Conservation (phyloP, 106 monocot genomes). For the Ottelia alismoides region DNA sequence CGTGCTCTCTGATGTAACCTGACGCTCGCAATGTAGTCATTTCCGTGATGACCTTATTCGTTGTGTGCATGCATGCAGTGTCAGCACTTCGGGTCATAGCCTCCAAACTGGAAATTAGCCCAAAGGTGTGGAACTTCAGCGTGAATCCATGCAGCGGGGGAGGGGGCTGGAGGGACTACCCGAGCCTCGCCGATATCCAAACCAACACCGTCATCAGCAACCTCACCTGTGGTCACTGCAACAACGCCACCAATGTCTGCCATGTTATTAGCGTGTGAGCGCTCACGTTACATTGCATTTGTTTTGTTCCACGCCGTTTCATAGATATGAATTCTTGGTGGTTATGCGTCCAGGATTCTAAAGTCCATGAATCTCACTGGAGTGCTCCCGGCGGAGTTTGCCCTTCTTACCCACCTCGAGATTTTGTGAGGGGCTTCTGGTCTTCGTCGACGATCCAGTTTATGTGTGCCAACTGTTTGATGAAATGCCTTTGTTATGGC, state of each 20-base stretch:
- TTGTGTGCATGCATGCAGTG: too few relatives aligned
- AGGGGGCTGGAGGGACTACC: background rate
- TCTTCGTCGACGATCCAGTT: background rate
- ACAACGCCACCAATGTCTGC: conserved; percentile 4
- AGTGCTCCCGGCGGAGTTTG: conserved; percentile 6
- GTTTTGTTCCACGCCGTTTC: too few relatives aligned
- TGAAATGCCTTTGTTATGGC: background rate
- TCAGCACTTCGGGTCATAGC: conserved; percentile 6
- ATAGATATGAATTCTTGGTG: background rate
- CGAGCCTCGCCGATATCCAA: too few relatives aligned
- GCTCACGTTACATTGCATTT: too few relatives aligned
- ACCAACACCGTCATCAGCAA: background rate
- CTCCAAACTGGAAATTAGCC: conserved; percentile 2
- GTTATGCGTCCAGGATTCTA: conserved; percentile 18
- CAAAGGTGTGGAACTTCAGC: conserved; percentile 9
- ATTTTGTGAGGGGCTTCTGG: conserved; percentile 3
- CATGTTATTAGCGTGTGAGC: conserved; percentile 6
- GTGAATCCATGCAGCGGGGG: conserved; percentile 8
- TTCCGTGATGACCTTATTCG: too few relatives aligned
- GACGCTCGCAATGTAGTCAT: too few relatives aligned
- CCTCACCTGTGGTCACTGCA: conserved; percentile 6
- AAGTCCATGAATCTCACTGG: conserved; percentile 22
- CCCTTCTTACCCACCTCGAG: background rate
- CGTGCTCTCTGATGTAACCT: too few relatives aligned
- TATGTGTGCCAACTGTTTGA: background rate